A percentile compares a stretch with the other conserved stretches of the same genome.
phyloP scores from a whole-genome alignment of 345 rosid species.

The Pistacia integerrima region DNA sequence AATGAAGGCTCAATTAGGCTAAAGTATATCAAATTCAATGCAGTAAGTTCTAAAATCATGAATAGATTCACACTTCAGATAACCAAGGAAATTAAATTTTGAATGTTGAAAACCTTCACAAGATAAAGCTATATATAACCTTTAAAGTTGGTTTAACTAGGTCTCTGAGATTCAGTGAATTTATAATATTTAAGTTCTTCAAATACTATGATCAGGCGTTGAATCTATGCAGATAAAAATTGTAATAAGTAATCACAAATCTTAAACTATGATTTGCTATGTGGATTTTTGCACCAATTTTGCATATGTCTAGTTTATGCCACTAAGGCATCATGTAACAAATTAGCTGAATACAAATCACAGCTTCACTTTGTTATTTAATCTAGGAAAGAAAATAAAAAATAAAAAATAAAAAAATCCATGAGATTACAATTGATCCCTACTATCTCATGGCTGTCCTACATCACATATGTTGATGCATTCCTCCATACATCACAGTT shows the following conservation, averaged over 20 bases:
- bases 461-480: neutral
- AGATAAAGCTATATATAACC: neutral
- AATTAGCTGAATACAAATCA: neutral
- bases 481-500: neutral
- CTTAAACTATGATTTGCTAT: neutral
- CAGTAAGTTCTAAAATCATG: slow-evolving; percentile 4
- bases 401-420: no score
- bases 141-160: neutral
- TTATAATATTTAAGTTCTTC: neutral
- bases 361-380: neutral
- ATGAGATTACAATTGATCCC: no score
- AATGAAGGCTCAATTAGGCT: slow-evolving; percentile 8
- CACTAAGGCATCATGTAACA: neutral
- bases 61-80: slow-evolving; percentile 2
- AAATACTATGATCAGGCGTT: neutral
- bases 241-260: neutral
- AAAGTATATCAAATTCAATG: slow-evolving; percentile 16
- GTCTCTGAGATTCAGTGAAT: neutral
- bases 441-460: no score
- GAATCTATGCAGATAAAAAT: neutral
- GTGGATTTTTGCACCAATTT: neutral
- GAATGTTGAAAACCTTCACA: neutral
- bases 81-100: neutral
- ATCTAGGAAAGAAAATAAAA: no score
- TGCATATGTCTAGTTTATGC: neutral